Conservation (phyloP, 768 basidiomycete species). For the Xanthoconium stramineum region DNA sequence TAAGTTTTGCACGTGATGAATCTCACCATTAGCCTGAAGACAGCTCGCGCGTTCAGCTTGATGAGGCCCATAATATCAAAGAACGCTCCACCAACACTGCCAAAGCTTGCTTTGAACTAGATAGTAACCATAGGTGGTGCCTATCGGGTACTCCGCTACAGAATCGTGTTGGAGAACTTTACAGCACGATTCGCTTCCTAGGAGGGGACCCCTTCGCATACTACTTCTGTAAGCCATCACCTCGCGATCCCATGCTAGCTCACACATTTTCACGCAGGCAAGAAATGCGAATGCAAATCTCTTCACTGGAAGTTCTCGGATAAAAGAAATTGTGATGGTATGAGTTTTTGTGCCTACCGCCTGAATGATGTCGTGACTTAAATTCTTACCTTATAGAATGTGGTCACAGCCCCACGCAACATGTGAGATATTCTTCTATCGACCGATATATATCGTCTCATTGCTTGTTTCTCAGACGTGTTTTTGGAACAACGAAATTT, state of each 20-base stretch:
- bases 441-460: background rate
- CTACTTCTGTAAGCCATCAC: constrained; percentile 72
- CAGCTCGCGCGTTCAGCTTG: constrained; percentile 53
- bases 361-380: background rate
- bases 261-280: constrained; percentile 47
- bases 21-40: background rate
- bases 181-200: constrained; percentile 88
- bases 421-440: constrained; percentile 41
- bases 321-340: constrained; percentile 80
- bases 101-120: constrained; percentile 91
- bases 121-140: constrained; percentile 86
- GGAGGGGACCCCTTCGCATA: constrained; percentile 91
- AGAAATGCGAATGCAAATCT: constrained; percentile 89
- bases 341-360: constrained; percentile 12
- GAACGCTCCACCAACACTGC: constrained; percentile 93
- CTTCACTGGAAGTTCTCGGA: constrained; percentile 92
- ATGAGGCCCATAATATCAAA: constrained; percentile 98
- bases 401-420: constrained; percentile 82
- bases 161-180: constrained; percentile 98
- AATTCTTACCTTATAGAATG: constrained; percentile 51
- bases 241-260: background rate
- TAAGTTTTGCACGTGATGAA: constrained; percentile 32
- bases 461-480: constrained; percentile 56
- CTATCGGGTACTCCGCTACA: constrained; percentile 95
- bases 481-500: constrained; percentile 95